phyloP scores from a whole-genome alignment of 495 filamentous ascomycete species.

The Apodospora peruviana region DNA sequence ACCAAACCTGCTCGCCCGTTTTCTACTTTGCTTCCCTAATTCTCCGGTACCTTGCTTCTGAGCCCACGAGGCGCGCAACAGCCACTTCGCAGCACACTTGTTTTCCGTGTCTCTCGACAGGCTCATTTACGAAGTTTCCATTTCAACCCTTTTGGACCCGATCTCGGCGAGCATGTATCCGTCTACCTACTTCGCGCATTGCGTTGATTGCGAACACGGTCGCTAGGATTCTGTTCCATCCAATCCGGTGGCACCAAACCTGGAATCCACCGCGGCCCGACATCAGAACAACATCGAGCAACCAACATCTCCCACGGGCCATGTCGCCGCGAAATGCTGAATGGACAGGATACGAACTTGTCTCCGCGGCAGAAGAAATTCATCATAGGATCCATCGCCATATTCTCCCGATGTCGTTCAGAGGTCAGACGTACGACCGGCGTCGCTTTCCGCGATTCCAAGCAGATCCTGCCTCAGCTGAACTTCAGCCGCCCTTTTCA shows the following conservation, averaged over 20 bases:
- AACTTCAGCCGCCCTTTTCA: neutral
- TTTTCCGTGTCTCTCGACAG: conserved; percentile 4
- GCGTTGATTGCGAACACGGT: conserved; percentile 2
- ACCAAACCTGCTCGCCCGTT: neutral
- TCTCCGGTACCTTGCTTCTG: neutral
- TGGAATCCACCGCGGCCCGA: neutral
- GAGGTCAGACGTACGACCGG: too few relatives aligned
- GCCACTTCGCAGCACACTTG: too few relatives aligned
- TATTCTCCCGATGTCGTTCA: neutral
- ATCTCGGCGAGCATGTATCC: too few relatives aligned
- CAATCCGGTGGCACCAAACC: conserved; percentile 16
- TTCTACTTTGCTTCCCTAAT: neutral
- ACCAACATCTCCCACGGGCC: neutral
- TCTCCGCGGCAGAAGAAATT: neutral
- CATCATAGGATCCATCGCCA: neutral
- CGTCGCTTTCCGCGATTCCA: neutral
- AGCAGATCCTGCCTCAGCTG: conserved; percentile 1
- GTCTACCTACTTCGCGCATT: neutral
- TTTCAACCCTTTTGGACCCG: too few relatives aligned
- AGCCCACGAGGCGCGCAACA: too few relatives aligned
- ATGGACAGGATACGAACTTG: conserved; percentile 19
- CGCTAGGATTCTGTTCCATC: conserved; percentile 3
- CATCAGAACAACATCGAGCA: conserved; percentile 3
- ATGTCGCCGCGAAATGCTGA: neutral
- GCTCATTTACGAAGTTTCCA: conserved; percentile 14